phyloP scores from a whole-genome alignment of 2,329 filamentous ascomycete genomes.

The Botrytis cinerea region DNA sequence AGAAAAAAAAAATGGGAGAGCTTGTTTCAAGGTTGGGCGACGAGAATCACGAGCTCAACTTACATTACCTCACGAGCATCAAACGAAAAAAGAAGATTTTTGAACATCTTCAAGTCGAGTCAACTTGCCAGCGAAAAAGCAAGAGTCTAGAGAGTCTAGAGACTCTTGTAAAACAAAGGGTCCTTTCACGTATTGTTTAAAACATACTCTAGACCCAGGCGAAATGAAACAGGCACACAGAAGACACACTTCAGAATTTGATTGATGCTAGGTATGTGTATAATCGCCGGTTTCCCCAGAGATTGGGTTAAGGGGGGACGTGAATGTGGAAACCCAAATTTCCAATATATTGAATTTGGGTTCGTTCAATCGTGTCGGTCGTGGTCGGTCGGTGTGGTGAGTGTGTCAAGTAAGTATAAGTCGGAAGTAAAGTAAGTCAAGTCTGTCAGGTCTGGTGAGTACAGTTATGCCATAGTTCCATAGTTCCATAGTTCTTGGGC shows the following conservation, averaged over 20 bases:
- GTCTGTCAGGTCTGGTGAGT: neutral
- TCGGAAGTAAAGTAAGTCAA: neutral
- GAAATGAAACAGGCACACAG: neutral
- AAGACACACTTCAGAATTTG: neutral
- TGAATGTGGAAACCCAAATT: conserved; percentile 4
- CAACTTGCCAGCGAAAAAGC: neutral
- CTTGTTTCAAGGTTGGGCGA: neutral
- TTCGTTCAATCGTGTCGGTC: neutral
- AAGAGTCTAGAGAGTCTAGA: neutral
- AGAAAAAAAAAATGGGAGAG: neutral
- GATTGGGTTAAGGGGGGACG: neutral
- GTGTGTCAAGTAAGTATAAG: neutral
- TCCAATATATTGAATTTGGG: conserved; percentile 4
- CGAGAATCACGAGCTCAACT: neutral
- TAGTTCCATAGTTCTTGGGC: neutral
- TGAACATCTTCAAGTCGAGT: neutral
- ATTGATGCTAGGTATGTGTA: neutral
- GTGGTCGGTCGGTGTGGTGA: neutral
- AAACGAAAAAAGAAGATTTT: neutral
- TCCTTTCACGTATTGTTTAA: neutral
- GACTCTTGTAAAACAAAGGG: neutral
- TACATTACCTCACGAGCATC: neutral
- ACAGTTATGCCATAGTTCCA: neutral
- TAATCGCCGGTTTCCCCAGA: conserved; percentile 21
- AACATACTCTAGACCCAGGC: neutral